These are phyloP conservation scores for Russula dissimulans DNA, from an alignment of 768 basidiomycete genomes.

Conservation along the genomic window DNA sequence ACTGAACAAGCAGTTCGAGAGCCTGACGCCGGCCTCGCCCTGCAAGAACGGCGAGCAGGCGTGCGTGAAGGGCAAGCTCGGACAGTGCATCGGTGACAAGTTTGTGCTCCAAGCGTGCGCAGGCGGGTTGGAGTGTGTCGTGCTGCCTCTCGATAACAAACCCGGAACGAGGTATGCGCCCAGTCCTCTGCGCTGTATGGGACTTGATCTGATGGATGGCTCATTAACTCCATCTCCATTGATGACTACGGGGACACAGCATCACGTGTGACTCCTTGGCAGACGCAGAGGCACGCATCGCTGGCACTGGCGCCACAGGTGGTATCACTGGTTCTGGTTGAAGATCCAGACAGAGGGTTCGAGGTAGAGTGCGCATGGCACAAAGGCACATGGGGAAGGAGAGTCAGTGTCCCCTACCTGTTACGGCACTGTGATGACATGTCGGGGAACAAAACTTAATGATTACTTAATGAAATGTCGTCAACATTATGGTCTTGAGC, in stretches of 20 bases:
- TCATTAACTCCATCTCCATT: too few relatives aligned
- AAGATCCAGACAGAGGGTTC: too few relatives aligned
- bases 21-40: constrained; percentile 23
- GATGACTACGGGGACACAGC: constrained; percentile 10
- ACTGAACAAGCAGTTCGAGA: constrained; percentile 20
- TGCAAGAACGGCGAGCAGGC: constrained; percentile 28
- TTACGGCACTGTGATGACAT: too few relatives aligned
- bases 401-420: too few relatives aligned
- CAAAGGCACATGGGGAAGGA: too few relatives aligned
- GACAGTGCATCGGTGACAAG: constrained; percentile 20
- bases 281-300: constrained; percentile 23
- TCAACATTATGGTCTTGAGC: too few relatives aligned
- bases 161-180: constrained; percentile 24
- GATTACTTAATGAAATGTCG: too few relatives aligned
- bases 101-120: constrained; percentile 18
- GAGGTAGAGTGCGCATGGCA: too few relatives aligned
- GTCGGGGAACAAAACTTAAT: too few relatives aligned
- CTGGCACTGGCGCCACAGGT: constrained; percentile 22
- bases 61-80: constrained; percentile 16
- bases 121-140: constrained; percentile 18
- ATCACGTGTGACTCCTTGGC: constrained; percentile 23
- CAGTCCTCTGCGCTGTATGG: too few relatives aligned
- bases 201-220: too few relatives aligned
- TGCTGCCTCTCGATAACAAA: constrained; percentile 26
- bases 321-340: constrained; percentile 20